phyloP scores from a whole-genome alignment of 192 early-diverging fungal species.

The Jimgerdemannia flammicorona region DNA sequence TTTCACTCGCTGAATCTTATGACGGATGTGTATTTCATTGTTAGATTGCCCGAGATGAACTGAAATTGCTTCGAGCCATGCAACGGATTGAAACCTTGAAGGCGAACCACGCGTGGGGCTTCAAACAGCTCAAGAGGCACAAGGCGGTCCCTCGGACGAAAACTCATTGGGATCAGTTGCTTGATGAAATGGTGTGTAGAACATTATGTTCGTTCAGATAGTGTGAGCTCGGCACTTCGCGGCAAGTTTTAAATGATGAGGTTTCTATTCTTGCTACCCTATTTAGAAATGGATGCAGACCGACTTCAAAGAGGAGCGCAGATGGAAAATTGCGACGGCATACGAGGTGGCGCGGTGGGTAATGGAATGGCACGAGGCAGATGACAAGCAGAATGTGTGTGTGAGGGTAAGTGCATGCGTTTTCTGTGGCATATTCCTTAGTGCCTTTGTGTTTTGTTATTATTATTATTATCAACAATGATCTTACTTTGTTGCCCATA shows the following conservation, averaged over 20 bases:
- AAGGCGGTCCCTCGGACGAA: conserved; percentile 48
- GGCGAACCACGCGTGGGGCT: conserved; percentile 64
- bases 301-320: conserved; percentile 79
- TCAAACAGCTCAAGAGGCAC: conserved; percentile 68
- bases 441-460: too few relatives aligned
- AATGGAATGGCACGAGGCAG: conserved; percentile 70
- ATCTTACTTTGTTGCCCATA: background rate
- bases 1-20: conserved; percentile 4
- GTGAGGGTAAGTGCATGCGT: conserved; percentile 41
- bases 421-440: background rate
- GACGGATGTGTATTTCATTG: background rate
- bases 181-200: conserved; percentile 73
- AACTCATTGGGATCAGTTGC: conserved; percentile 71
- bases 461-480: too few relatives aligned
- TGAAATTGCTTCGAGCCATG: conserved; percentile 59
- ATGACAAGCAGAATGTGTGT: conserved; percentile 66
- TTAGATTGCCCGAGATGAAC: conserved; percentile 72
- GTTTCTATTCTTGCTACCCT: background rate
- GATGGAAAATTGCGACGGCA: conserved; percentile 77
- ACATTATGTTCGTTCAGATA: background rate
- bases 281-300: conserved; percentile 71
- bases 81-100: conserved; percentile 69
- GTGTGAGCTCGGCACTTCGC: background rate
- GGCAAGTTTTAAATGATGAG: background rate
- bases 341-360: conserved; percentile 59